Evolutionary conservation across 1,139 yeast species (phyloP), one percentile per base, ranked within the genome.

Genomic region (Nakaseomyces sp.): DNA sequence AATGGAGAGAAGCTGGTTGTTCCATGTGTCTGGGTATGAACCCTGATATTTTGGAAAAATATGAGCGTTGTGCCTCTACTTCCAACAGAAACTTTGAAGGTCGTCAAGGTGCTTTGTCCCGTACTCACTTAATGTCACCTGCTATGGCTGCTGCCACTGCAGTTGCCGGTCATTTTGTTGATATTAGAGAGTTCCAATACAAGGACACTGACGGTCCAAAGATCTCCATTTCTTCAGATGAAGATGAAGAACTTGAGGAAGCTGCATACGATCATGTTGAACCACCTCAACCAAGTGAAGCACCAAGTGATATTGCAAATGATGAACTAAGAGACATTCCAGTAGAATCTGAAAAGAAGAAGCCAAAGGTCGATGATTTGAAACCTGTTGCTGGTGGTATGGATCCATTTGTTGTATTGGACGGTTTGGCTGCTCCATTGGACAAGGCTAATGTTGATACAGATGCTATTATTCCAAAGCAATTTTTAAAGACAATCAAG

Each of bases 111-210:
- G 95, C 96, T 43, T 71, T 70, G 48, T 87, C 96, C n/a, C 79
- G 98, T 71, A 91, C 97, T 18, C 98, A 91, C 63, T 76, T 91
- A 63, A 87, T 89, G 94, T 87, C 96, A 13, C 98, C 98, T 30
- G 95, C 95, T 28, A 91, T 91, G 98, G 97, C 98, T 41, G 98
- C 98, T 18, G 96, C 96, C 30, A 97, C 98, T 26, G 96, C 93
- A 56, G 81, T 91, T 53, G 77, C 77, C 47, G 98, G 98, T 53
- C 89, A 81, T 61, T 81, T 91, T 60, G 76, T 85, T 41, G 98
- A 91, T 64, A 89, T 88, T 54, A 81, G 97, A 67, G 83, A 84
- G 48, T 86, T 75, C 64, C 72, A 79, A 48, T 83, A 76, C 65
- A 71, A 73, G 30, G 72, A 72, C 53, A 66, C 70, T 47, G 85